Evolutionary conservation across 2,329 filamentous ascomycete species (phyloP), one percentile per base, ranked within the genome.

Genomic region (Hypoxylon sp.): DNA sequence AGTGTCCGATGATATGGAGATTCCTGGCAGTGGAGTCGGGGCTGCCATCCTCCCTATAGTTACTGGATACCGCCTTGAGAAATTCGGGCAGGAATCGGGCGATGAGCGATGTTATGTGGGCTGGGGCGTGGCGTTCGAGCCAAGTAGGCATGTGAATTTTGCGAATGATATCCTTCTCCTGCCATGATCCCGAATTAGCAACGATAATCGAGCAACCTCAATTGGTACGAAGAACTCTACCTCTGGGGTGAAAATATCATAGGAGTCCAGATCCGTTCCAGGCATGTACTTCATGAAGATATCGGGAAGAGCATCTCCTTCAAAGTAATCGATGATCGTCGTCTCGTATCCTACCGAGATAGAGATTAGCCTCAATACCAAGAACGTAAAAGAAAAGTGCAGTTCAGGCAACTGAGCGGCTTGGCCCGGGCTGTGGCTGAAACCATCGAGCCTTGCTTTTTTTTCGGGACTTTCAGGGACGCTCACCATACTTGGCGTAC

Each of bases 91-190:
- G 16, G 30, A 62, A 62, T 24, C 26, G 4, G 30, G 4, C 16
- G 5, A 62, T n/a, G 28, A 62, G 59, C 8, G 59, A 62, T 12
- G 52, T 26, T n/a, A 62, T 52, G 14, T 52, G 52, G 12, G 11
- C 32, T 5, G 59, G 59, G 18, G 38, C n/a, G 14, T 62, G 59
- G 4, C 36, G 59, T 5, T 40, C 46, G n/a, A 56, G 12, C 59
- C 59, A 62, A 51, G 12, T 52, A 32, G 52, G 59, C 59, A 62
- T 57, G 32, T 62, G 28, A 14, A 62, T 62, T 16, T 62, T 57
- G 26, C 59, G 59, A 57, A 62, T 62, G 12, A 48, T 48, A 3
- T 62, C 52, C n/a, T 62, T 62, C 22, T 62, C 45, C 59, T 62
- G 11, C 22, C 6, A n/a, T 11, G 6, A 7, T 4, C 2, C 16